A percentile compares a stretch with the other conserved stretches of the same genome.
phyloP scores from a whole-genome alignment of 169 alveolate species.

The Babesia caballi region DNA sequence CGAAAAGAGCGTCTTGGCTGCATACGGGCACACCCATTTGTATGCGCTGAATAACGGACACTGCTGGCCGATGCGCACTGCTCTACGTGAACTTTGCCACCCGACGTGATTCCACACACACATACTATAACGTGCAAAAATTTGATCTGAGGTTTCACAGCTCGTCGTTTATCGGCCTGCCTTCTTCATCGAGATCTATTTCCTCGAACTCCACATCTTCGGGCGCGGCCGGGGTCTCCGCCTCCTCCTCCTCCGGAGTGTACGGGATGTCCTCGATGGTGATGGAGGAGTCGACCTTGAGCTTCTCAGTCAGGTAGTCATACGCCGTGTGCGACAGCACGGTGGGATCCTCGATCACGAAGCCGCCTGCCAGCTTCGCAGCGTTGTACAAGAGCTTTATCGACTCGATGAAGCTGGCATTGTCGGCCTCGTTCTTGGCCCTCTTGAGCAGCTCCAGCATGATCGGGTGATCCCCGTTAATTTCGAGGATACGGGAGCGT shows the following conservation, averaged over 20 bases:
- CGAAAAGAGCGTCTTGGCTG: slow-evolving; percentile 22
- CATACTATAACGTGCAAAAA: not conserved
- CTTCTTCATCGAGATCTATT: slow-evolving; percentile 18
- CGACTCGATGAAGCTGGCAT: slow-evolving; percentile 52
- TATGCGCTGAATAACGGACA: too few species aligned
- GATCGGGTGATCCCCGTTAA: slow-evolving; percentile 95
- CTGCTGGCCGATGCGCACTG: not conserved
- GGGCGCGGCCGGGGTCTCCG: not conserved
- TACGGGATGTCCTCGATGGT: slow-evolving; percentile 35
- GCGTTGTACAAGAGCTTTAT: slow-evolving; percentile 71
- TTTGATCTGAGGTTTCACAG: not conserved
- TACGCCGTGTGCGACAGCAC: slow-evolving; percentile 33
- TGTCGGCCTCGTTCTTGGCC: slow-evolving; percentile 51
- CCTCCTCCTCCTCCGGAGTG: slow-evolving; percentile 28
- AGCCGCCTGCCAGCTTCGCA: slow-evolving; percentile 79
- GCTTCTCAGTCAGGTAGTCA: slow-evolving; percentile 20
- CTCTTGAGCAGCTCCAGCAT: slow-evolving; percentile 75
- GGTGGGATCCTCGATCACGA: slow-evolving; percentile 70
- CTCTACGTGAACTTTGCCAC: not conserved
- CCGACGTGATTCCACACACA: not conserved
- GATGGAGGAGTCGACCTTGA: slow-evolving; percentile 21
- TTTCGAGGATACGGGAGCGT: slow-evolving; percentile 89
- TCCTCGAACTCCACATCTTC: slow-evolving; percentile 17
- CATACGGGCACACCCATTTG: slow-evolving; percentile 11
- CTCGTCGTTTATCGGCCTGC: slow-evolving; percentile 5